Evolutionary conservation across 1,284 basidiomycete genomes (phyloP), one percentile per base, ranked within the genome.

Genomic region (Phellinidium pouzarii): DNA sequence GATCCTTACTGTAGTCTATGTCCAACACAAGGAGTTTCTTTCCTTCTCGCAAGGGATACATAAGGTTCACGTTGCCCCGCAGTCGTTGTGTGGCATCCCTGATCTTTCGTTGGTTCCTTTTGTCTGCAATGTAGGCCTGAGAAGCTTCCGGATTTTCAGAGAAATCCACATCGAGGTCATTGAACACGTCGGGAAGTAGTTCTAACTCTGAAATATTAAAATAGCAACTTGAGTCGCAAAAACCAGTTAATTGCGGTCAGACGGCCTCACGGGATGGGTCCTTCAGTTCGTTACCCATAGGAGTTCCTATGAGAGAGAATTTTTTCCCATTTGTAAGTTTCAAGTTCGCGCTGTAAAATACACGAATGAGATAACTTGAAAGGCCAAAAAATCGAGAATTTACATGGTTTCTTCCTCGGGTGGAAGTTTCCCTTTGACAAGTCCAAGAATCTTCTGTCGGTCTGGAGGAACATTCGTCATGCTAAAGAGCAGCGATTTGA

Each of bases 381-480:
- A 23, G 23, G 34, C 44, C 34, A 14, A 43, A 17, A n/a, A 34
- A 12, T 46, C 26, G 19, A 43, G 17, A 26, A 64, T 78, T 61
- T 65, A 87, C 81, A 89, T 78, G 55, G 76, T 74, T 45, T 71
- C 79, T 56, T 87, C 79, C 60, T 93, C 88, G 2, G 78, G 72
- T 3, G 89, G 88, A 9, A 94, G 70, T 65, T 90, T 93, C 34
- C 90, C 89, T 61, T 90, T 91, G 34, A 88, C 82, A 25, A 95
- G 69, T 1, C 91, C 91, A 11, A 94, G 74, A 50, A 95, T 84
- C 74, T 96, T 95, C 71, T 95, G 91, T 14, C 91, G 76, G 59
- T 89, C 88, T 23, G 84, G 78, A 2, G 92, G 91, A 1, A 96
- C 90, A 54, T 76, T 78, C 1, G 92, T 95, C 53, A 92, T 65